Conservation (phyloP, 345 rosid species). For the Hibiscus trionum region DNA sequence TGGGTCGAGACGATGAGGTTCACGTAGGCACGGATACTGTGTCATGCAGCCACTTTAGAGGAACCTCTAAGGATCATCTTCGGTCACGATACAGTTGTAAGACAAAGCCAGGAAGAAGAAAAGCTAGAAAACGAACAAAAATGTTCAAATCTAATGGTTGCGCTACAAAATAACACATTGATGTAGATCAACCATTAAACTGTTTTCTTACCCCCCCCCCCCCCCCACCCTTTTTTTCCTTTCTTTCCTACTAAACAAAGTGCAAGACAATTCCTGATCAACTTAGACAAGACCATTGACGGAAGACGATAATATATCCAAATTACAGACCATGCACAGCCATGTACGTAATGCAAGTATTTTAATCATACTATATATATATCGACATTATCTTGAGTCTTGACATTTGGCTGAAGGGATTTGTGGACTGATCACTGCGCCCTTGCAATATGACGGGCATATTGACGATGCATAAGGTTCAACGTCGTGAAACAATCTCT, state of each 20-base stretch:
- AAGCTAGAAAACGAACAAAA: not conserved
- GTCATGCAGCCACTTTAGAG: conserved; percentile 42
- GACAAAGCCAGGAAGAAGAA: conserved; percentile 14
- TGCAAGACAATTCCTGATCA: conserved; percentile 25
- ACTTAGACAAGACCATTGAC: conserved; percentile 55
- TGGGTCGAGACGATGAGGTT: too few relatives aligned
- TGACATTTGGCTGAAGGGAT: conserved; percentile 33
- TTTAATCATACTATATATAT: conserved; percentile 45
- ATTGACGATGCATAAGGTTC: conserved; percentile 52
- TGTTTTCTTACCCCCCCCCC: not conserved
- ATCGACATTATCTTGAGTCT: conserved; percentile 38
- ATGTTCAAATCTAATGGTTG: not conserved
- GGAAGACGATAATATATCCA: conserved; percentile 48
- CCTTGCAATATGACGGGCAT: conserved; percentile 46
- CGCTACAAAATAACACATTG: conserved; percentile 17
- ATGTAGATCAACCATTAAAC: not conserved
- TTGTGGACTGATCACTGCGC: conserved; percentile 69
- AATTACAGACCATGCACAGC: conserved; percentile 53
- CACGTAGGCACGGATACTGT: conserved; percentile 23
- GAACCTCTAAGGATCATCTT: conserved; percentile 60
- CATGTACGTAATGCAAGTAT: conserved; percentile 37
- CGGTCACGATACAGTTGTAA: conserved; percentile 47
- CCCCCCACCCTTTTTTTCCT: not conserved
- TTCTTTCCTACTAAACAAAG: not conserved
- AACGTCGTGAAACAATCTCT: conserved; percentile 49